Conservation (phyloP, 2,329 filamentous ascomycete genomes). For the Verticillium isaacii region DNA sequence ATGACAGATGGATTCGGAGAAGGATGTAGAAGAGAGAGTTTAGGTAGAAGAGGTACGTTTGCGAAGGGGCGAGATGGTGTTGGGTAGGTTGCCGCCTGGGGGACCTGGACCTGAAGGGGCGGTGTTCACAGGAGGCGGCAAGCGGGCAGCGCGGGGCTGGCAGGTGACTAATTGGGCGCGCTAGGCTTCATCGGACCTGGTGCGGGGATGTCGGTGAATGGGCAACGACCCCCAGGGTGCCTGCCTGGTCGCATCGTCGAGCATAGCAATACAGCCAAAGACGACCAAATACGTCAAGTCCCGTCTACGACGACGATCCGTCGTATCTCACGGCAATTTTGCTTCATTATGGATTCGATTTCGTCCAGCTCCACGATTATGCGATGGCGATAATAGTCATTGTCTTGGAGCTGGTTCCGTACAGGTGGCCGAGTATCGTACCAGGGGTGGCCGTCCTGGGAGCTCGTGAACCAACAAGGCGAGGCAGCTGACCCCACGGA, state of each 20-base stretch:
- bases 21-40: constrained; percentile 13
- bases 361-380: too few species aligned
- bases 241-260: background rate
- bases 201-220: constrained; percentile 2
- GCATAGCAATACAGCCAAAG: background rate
- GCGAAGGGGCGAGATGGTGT: constrained; percentile 11
- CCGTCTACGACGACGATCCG: background rate
- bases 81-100: constrained; percentile 11
- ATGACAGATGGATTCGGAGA: constrained; percentile 9
- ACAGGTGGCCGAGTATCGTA: background rate
- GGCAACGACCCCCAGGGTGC: background rate
- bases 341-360: background rate
- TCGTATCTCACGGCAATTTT: background rate
- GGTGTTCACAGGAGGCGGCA: constrained; percentile 5
- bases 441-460: background rate
- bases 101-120: constrained; percentile 11
- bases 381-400: background rate
- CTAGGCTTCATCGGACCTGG: background rate
- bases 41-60: constrained; percentile 8
- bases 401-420: background rate
- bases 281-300: background rate
- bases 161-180: constrained; percentile 1
- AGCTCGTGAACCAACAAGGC: background rate
- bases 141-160: constrained; percentile 4
- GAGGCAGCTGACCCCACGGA: constrained; percentile 1